Evolutionary conservation across 345 rosid genomes (phyloP).

Genomic region (Diplotaxis tenuifolia): DNA sequence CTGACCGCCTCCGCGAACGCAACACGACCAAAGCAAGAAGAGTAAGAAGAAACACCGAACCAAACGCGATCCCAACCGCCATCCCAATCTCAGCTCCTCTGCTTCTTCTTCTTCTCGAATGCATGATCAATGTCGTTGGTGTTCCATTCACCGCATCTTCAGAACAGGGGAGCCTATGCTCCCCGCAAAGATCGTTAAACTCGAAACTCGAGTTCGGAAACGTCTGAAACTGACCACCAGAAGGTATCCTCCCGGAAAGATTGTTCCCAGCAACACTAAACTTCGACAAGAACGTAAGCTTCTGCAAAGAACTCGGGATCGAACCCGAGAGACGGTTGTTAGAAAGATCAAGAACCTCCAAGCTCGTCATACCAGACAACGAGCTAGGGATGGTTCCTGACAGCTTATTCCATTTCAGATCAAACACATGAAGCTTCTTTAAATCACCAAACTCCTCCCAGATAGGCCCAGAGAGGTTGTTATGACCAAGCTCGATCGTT

Average conservation of each 20-base stretch:
- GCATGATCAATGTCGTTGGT: conserved; percentile 11
- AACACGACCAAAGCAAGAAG: conserved; percentile 48
- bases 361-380: conserved; percentile 52
- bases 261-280: conserved; percentile 60
- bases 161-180: conserved; percentile 50
- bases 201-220: conserved; percentile 84
- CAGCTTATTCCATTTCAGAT: conserved; percentile 41
- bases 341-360: conserved; percentile 57
- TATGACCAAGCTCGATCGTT: conserved; percentile 41
- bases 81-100: conserved; percentile 47
- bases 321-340: conserved; percentile 42
- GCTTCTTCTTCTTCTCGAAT: conserved; percentile 42
- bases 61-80: conserved; percentile 58
- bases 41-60: conserved; percentile 49
- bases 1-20: conserved; percentile 48
- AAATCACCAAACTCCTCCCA: conserved; percentile 60
- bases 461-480: conserved; percentile 45
- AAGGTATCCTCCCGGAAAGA: conserved; percentile 58
- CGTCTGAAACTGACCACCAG: conserved; percentile 63
- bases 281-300: conserved; percentile 50
- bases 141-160: background rate
- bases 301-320: conserved; percentile 41
- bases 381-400: conserved; percentile 48
- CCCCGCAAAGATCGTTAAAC: conserved; percentile 75
- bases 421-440: conserved; percentile 48